Evolutionary conservation across 1,139 yeast species (phyloP), one percentile per base, ranked within the genome.

Genomic region (Candida neerlandica): DNA sequence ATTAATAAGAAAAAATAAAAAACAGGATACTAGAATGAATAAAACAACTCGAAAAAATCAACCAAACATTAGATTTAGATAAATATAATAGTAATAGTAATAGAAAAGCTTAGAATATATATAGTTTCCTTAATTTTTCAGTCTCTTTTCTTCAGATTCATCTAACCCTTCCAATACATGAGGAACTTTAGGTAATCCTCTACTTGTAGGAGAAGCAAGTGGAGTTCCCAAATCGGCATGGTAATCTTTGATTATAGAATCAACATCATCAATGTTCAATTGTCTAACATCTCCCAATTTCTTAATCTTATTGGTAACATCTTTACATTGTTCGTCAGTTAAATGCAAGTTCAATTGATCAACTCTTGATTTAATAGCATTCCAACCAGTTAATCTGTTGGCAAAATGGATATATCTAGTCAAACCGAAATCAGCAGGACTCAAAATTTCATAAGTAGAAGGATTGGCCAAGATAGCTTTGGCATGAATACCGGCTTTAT

Each of bases 401-500:
- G 98, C 98, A 69, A 94, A 94, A 74, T 94, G 98, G 64, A 94
- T 92, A 69, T 92, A 92, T 69, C 98, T 84, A 47, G 96, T 86
- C 71, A 92, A 83, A 70, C 98, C 98, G 68, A 92, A 92, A 74
- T 92, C 98, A 32, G 88, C 77, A 54, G 99, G 99, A 70, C 89
- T 89, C 68, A 94, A 82, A 63, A 94, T 94, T 78, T 94, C 99
- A 70, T 94, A 94, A 35, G 98, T 94, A 40, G 97, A 90, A 57
- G 99, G 99, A 76, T 94, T 94, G 55, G 99, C 99, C 62, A 94
- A 83, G 63, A 94, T 94, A 52, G 98, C 98, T 81, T 94, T 94
- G 64, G 99, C 98, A 69, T 94, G 99, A 65, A 94, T 92, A 77
- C 99, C 99, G 50, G 99, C 99, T 81, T 94, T 94, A 80, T 94